Conservation (phyloP, 306 rosid species). For the Castanopsis chinensis region DNA sequence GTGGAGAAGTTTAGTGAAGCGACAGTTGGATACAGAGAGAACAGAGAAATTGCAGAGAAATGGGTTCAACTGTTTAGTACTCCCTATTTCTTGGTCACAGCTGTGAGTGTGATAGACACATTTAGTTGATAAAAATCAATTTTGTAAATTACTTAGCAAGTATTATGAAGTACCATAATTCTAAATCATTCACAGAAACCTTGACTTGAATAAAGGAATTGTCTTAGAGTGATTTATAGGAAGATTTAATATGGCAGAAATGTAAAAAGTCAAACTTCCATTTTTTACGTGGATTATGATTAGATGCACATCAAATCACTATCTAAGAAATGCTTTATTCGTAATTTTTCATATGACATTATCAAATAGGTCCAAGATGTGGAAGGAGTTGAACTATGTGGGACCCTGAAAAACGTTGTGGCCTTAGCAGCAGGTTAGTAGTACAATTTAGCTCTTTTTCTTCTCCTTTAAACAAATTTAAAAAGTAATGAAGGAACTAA, state of each 20-base stretch:
- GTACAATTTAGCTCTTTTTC: not conserved
- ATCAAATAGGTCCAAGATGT: constrained; percentile 69
- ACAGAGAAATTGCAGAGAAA: constrained; percentile 67
- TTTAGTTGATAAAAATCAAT: not conserved
- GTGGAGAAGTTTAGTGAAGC: constrained; percentile 96
- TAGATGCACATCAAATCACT: not conserved
- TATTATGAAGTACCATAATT: too few species aligned
- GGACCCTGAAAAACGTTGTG: constrained; percentile 87
- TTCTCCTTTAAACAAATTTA: constrained; percentile 13
- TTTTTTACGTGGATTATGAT: not conserved
- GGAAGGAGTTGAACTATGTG: constrained; percentile 95
- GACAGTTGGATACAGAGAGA: constrained; percentile 78
- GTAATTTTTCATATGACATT: constrained; percentile 22
- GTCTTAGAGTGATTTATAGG: not conserved
- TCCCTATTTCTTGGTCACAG: constrained; percentile 72
- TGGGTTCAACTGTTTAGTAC: constrained; percentile 91
- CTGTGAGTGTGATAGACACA: constrained; percentile 50
- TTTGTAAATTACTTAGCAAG: not conserved
- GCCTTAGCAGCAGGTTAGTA: constrained; percentile 88
- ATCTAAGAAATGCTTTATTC: constrained; percentile 7
- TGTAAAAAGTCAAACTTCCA: not conserved
- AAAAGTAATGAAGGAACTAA: constrained; percentile 26
- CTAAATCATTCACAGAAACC: too few species aligned
- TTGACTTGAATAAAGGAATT: not conserved
- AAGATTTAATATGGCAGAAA: constrained; percentile 1